phyloP scores from a whole-genome alignment of 1,284 basidiomycete genomes.

The Cryptococcus sp. region DNA sequence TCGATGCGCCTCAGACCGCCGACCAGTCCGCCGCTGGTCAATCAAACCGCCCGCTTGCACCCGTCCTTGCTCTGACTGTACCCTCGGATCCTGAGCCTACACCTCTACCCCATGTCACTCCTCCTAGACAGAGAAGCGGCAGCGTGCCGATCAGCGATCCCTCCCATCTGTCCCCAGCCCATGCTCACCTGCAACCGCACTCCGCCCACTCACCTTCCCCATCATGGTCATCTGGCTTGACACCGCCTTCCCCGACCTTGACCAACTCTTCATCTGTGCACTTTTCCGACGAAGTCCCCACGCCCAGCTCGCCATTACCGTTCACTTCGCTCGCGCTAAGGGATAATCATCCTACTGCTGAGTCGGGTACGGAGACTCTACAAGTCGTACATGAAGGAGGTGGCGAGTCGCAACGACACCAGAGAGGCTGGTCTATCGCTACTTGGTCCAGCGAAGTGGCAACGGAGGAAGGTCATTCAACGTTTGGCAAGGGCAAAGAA shows the following conservation, averaged over 20 bases:
- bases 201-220: slow-evolving; percentile 22
- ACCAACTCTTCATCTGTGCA: slow-evolving; percentile 42
- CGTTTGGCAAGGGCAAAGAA: slow-evolving; percentile 11
- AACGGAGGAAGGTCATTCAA: slow-evolving; percentile 18
- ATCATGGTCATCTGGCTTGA: slow-evolving; percentile 28
- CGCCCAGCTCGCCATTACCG: slow-evolving; percentile 27
- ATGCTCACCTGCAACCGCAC: slow-evolving; percentile 15
- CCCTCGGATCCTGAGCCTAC: slow-evolving; percentile 3
- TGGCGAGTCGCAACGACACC: slow-evolving; percentile 20
- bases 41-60: no score
- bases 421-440: slow-evolving; percentile 32
- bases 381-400: slow-evolving; percentile 57
- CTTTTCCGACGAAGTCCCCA: slow-evolving; percentile 37
- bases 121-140: slow-evolving; percentile 14
- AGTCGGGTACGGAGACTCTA: slow-evolving; percentile 61
- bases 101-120: slow-evolving; percentile 6
- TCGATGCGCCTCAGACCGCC: slow-evolving; percentile 20
- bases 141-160: slow-evolving; percentile 19
- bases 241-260: slow-evolving; percentile 46
- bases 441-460: slow-evolving; percentile 33
- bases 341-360: slow-evolving; percentile 68
- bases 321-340: slow-evolving; percentile 62
- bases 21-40: neutral
- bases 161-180: slow-evolving; percentile 33
- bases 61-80: no score